A percentile compares a stretch with the other conserved stretches of the same genome.
phyloP scores from a whole-genome alignment of 306 rosid genomes.

The Dryas alaskensis region DNA sequence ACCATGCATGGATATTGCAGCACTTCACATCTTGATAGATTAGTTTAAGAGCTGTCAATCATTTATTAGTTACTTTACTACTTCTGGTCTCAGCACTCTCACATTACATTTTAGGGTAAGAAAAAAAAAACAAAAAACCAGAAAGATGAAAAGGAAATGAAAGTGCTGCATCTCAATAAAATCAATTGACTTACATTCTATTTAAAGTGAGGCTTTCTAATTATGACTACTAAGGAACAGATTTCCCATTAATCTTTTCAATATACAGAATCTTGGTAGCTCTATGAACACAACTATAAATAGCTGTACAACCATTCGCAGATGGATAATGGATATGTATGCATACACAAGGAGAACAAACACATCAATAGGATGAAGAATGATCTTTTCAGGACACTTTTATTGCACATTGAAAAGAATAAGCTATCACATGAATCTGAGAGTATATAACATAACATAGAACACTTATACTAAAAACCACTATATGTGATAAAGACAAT shows the following conservation, averaged over 20 bases:
- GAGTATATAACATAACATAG: neutral
- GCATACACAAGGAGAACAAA: neutral
- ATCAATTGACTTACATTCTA: neutral
- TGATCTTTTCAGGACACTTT: neutral
- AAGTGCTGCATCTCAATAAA: neutral
- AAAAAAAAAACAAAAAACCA: neutral
- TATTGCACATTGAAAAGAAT: conserved; percentile 33
- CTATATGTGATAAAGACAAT: conserved; percentile 5
- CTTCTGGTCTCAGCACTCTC: neutral
- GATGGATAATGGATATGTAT: conserved; percentile 9
- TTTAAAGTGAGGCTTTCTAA: neutral
- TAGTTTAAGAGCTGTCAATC: neutral
- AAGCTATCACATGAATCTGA: neutral
- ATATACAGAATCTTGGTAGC: no score
- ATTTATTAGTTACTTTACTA: neutral
- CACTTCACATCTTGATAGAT: neutral
- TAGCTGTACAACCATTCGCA: neutral
- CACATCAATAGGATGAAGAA: neutral
- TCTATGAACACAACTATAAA: neutral
- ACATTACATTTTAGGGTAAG: neutral
- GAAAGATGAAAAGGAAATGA: neutral
- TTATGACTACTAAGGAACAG: neutral
- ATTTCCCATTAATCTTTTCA: no score
- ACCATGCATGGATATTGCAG: neutral
- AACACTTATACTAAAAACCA: neutral